Conservation (phyloP, 2,329 filamentous ascomycete species). For the Penicillium sp. region DNA sequence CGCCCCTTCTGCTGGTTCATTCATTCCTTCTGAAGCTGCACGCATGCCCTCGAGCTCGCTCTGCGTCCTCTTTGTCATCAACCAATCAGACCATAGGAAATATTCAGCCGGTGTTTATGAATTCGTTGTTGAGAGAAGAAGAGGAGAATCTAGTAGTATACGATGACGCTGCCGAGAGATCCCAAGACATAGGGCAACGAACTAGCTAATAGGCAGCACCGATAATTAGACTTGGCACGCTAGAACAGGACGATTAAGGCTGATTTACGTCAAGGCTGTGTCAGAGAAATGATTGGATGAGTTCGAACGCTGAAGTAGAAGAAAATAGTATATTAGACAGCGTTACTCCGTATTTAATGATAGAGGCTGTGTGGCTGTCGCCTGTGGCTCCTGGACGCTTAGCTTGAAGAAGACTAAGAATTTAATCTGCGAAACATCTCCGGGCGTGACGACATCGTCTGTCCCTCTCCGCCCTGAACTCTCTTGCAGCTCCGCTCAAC, state of each 20-base stretch:
- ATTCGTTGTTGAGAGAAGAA: too few species aligned
- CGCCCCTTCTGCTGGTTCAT: too few species aligned
- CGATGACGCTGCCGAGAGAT: conserved; percentile 1
- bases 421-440: background rate
- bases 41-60: too few species aligned
- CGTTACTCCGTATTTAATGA: too few species aligned
- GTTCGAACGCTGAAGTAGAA: too few species aligned
- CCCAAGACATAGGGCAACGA: background rate
- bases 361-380: too few species aligned
- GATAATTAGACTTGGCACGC: conserved; percentile 5
- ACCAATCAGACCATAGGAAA: background rate
- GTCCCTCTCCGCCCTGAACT: conserved; percentile 5
- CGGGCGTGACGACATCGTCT: conserved; percentile 17
- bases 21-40: too few species aligned
- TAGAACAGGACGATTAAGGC: too few species aligned
- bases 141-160: background rate
- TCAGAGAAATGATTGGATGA: background rate
- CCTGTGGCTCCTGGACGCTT: too few species aligned
- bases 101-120: too few species aligned
- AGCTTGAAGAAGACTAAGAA: background rate
- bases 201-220: conserved; percentile 4
- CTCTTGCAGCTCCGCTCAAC: background rate
- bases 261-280: background rate
- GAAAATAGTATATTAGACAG: background rate
- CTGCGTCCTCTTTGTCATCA: too few species aligned